A percentile compares a stretch with the other conserved stretches of the same genome.
phyloP scores from a whole-genome alignment of 352 stramenopile species.

The Phytophthora citricola region DNA sequence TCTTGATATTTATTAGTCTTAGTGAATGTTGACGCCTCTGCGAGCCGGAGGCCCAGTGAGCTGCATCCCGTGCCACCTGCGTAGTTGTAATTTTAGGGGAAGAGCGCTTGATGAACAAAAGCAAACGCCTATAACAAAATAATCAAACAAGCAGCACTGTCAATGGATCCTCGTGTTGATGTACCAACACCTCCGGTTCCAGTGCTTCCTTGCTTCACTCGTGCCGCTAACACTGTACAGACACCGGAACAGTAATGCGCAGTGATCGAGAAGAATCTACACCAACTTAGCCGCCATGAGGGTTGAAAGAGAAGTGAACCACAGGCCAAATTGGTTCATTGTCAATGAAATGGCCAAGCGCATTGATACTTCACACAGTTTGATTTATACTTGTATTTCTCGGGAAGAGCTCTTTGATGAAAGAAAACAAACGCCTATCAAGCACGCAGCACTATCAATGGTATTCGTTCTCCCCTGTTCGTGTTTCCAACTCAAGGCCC shows the following conservation, averaged over 20 bases:
- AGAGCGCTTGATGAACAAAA: slow-evolving; percentile 34
- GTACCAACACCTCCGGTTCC: too few species aligned
- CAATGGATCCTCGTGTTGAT: not conserved
- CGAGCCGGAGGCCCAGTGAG: slow-evolving; percentile 28
- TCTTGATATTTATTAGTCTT: slow-evolving; percentile 49
- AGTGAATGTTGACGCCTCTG: slow-evolving; percentile 32
- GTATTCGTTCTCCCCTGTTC: too few species aligned
- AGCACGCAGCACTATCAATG: slow-evolving; percentile 27
- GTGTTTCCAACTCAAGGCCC: not conserved
- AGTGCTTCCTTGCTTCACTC: too few species aligned
- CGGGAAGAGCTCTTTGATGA: slow-evolving; percentile 35
- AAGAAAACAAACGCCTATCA: slow-evolving; percentile 29
- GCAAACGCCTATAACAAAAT: slow-evolving; percentile 34
- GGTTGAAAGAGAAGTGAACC: too few species aligned
- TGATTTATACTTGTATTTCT: slow-evolving; percentile 23
- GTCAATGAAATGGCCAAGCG: too few species aligned
- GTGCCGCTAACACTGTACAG: too few species aligned
- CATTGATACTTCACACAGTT: too few species aligned
- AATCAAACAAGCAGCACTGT: slow-evolving; percentile 30
- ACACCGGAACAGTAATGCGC: too few species aligned
- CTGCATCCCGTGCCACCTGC: slow-evolving; percentile 37
- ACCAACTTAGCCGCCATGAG: too few species aligned
- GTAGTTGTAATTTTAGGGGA: slow-evolving; percentile 41
- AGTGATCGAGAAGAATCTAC: too few species aligned
- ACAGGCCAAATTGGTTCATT: too few species aligned